Conservation (phyloP, 441 rosid genomes). For the Erodium moschatum region DNA sequence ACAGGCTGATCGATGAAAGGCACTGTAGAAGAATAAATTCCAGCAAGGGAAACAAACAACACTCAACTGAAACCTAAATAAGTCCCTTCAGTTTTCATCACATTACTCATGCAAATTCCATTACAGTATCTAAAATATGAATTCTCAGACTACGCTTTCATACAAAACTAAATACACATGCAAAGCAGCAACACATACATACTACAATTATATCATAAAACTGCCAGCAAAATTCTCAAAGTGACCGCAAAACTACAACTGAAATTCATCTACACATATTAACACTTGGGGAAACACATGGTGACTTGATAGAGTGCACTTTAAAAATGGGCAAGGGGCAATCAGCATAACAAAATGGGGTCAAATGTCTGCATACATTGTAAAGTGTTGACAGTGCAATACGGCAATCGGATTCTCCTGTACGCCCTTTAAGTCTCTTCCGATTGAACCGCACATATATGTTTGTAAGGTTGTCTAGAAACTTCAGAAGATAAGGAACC, state of each 20-base stretch:
- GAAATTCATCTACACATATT: too few relatives aligned
- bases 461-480: constrained; percentile 91
- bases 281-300: background rate
- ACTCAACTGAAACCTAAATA: too few relatives aligned
- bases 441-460: constrained; percentile 94
- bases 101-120: background rate
- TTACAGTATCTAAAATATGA: background rate
- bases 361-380: constrained; percentile 42
- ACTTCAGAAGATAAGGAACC: constrained; percentile 86
- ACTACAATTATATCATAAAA: background rate
- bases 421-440: constrained; percentile 92
- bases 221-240: background rate
- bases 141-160: background rate
- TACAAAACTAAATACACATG: background rate
- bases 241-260: too few relatives aligned
- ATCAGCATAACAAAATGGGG: constrained; percentile 3
- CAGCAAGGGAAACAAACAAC: background rate
- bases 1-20: background rate
- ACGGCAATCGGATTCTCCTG: constrained; percentile 79
- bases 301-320: constrained; percentile 9
- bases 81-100: background rate
- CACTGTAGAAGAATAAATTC: background rate
- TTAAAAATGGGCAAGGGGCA: background rate
- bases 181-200: background rate
- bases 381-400: constrained; percentile 87